Base-by-base conservation (phyloP, 352 stramenopile genomes). In the Phytopythium cucurbitacearum region DNA sequence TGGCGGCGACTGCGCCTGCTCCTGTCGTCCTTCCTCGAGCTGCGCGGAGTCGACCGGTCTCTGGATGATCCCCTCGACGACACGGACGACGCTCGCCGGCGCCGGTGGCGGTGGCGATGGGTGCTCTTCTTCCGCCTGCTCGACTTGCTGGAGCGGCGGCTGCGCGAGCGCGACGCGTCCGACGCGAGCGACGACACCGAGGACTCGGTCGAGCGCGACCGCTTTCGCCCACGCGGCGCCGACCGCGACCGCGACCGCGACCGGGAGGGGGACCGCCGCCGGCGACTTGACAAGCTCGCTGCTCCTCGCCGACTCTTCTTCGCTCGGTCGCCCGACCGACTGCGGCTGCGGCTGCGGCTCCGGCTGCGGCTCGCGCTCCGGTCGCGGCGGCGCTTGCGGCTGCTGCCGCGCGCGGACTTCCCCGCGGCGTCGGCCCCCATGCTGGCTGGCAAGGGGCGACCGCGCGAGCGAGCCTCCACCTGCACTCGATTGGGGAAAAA, bases 91-190 rank as follows among this genome's bases (percentile, higher is more conserved):
- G 28, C 10, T 10, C 45, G 42, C 9, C 43, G 32, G 10, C 53
- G 28, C 6, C 32, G 21, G 44, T 48, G 53, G 39, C 53, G 37
- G 32, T 46, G 53, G 39, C 53, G 37, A 33, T 46, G 46, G 44
- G n/a, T 49, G n/a, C 48, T 67, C 47, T 62, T 60, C 47, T 53
- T 63, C 51, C 52, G 64, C 13, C 65, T 62, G 51, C 57, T 53
- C 1, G 51, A 51, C 39, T 64, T 73, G 40, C 62, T 60, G 34
- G 51, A 51, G 44, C 50, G 60, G 16, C 62, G 60, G 9, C 74
- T 54, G 13, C 65, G 53, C 28, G 71, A 83, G 11, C 71, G 66
- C 50, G 71, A 73, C 28, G 48, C 49, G 45, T 41, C 65, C 6
- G 66, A 73, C 15, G 64, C 76, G 5, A 21, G 33, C 9, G 45